Conservation (phyloP, 2,329 filamentous ascomycete genomes). For the Immersiporthe knoxdaviesiana region DNA sequence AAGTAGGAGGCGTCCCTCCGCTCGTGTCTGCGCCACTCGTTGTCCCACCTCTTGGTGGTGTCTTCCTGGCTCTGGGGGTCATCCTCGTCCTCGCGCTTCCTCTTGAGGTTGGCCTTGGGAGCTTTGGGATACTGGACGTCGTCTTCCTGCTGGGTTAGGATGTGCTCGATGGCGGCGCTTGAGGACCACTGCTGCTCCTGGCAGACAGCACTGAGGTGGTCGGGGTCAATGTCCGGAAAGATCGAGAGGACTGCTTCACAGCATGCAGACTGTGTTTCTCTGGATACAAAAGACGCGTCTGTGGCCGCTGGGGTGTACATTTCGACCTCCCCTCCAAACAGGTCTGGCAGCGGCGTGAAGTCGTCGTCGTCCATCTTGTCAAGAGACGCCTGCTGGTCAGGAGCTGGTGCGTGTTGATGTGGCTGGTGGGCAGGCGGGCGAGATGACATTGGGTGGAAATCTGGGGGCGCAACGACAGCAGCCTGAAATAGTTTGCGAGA, state of each 20-base stretch:
- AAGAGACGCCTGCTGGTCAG: background rate
- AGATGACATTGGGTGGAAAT: background rate
- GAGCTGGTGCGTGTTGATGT: background rate
- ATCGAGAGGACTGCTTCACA: slow-evolving; percentile 38
- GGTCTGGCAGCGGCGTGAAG: background rate
- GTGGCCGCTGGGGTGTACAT: no score
- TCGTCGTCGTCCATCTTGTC: background rate
- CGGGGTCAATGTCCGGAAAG: slow-evolving; percentile 51
- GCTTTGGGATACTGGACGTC: slow-evolving; percentile 44
- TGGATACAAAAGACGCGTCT: background rate
- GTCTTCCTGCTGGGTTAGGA: slow-evolving; percentile 46
- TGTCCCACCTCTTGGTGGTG: slow-evolving; percentile 31
- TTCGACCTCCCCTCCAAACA: background rate
- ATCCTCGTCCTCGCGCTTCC: slow-evolving; percentile 42
- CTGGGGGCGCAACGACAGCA: background rate
- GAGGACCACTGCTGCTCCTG: slow-evolving; percentile 36
- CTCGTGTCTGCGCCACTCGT: slow-evolving; percentile 31
- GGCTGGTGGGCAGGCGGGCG: background rate
- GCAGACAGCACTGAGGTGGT: slow-evolving; percentile 41
- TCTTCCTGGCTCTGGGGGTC: slow-evolving; percentile 31
- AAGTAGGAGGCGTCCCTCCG: slow-evolving; percentile 30
- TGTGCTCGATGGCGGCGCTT: slow-evolving; percentile 40
- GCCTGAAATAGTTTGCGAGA: background rate
- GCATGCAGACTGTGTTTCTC: slow-evolving; percentile 32
- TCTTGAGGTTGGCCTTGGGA: slow-evolving; percentile 40